Evolutionary conservation across 148 eudicot genomes (phyloP).

Genomic region (Hydrangea macrophylla): DNA sequence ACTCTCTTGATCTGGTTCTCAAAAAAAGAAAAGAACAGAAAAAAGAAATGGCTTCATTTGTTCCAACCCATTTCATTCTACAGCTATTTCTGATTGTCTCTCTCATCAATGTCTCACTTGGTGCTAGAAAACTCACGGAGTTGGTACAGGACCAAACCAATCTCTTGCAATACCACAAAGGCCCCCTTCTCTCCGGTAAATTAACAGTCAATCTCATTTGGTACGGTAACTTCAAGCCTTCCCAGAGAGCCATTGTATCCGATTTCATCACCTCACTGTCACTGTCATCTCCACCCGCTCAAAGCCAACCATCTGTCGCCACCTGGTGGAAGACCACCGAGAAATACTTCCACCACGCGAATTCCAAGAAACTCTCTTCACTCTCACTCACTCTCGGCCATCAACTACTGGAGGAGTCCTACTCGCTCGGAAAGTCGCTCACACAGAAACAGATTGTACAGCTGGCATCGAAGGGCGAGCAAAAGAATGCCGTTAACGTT

Average conservation of each 20-base stretch:
- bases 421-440: conserved; percentile 13
- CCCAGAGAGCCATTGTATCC: conserved; percentile 16
- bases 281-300: neutral
- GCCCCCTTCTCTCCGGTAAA: conserved; percentile 22
- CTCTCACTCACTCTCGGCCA: conserved; percentile 2
- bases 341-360: conserved; percentile 15
- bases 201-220: conserved; percentile 19
- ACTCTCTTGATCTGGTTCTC: too few relatives aligned
- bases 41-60: too few relatives aligned
- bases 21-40: too few relatives aligned
- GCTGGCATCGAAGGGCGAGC: conserved; percentile 17
- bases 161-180: conserved; percentile 31
- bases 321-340: conserved; percentile 27
- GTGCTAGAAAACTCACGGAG: neutral
- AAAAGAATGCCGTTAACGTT: conserved; percentile 13
- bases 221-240: conserved; percentile 21
- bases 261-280: conserved; percentile 15
- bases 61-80: too few relatives aligned
- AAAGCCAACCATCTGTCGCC: conserved; percentile 14
- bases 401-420: conserved; percentile 3
- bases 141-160: neutral
- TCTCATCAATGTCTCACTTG: too few relatives aligned
- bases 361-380: neutral
- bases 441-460: conserved; percentile 1
- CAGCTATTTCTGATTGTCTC: too few relatives aligned